These are phyloP conservation scores for Penicillium digitatum DNA, from an alignment of 2,329 filamentous ascomycete species.

Conservation along the genomic window DNA sequence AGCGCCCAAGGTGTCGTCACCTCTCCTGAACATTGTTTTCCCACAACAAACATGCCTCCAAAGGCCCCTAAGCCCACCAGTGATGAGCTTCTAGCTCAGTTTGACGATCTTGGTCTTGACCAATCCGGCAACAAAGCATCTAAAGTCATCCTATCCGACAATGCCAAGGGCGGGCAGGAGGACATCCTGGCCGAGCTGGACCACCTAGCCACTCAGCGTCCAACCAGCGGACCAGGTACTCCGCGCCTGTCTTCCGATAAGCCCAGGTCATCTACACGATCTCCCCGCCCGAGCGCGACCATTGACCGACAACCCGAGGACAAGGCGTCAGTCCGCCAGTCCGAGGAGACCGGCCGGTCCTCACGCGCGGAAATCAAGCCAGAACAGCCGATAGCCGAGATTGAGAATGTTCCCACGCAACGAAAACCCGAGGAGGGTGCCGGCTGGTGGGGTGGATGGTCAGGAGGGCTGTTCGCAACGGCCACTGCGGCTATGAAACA, in stretches of 20 bases:
- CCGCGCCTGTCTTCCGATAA: conserved; percentile 59
- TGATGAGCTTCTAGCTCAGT: conserved; percentile 50
- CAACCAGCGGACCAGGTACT: conserved; percentile 72
- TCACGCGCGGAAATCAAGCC: conserved; percentile 69
- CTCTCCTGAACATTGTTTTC: conserved; percentile 18
- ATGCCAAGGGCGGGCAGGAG: conserved; percentile 49
- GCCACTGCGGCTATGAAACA: conserved; percentile 74
- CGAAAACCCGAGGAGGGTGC: conserved; percentile 54
- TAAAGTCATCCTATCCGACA: conserved; percentile 23
- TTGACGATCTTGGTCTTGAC: conserved; percentile 46
- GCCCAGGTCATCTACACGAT: conserved; percentile 50
- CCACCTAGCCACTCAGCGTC: conserved; percentile 67
- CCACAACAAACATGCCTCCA: conserved; percentile 30
- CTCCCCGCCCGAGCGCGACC: conserved; percentile 52
- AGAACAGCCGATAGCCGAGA: conserved; percentile 41
- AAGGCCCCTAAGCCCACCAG: conserved; percentile 42
- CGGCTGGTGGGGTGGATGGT: conserved; percentile 64
- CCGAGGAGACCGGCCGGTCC: conserved; percentile 69
- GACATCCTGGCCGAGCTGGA: conserved; percentile 87
- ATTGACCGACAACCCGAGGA: conserved; percentile 63
- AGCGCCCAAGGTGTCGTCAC: conserved; percentile 28
- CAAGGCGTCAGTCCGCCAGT: conserved; percentile 60
- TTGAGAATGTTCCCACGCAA: conserved; percentile 46
- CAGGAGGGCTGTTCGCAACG: conserved; percentile 73
- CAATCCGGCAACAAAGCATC: conserved; percentile 27